Evolutionary conservation across 202 grass and related monocot species (phyloP).

Genomic region (Bolboschoenoplectus hybrid): DNA sequence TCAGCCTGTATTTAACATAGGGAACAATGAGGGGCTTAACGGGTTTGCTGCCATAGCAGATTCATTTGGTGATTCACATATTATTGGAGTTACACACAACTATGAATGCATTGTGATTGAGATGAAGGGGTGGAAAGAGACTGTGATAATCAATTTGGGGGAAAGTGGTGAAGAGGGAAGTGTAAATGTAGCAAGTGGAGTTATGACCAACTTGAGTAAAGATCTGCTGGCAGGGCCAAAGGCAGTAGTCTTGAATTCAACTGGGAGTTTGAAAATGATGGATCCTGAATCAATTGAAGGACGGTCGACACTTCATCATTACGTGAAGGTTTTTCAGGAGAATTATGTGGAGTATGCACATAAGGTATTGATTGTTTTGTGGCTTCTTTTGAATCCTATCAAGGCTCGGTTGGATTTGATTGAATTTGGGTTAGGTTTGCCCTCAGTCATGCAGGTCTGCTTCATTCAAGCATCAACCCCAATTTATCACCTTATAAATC

Average conservation of each 20-base stretch:
- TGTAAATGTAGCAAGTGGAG: conserved; percentile 42
- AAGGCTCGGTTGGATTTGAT: conserved; percentile 17
- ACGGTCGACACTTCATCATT: conserved; percentile 86
- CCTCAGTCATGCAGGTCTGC: not conserved
- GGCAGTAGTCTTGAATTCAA: conserved; percentile 61
- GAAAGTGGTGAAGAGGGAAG: conserved; percentile 56
- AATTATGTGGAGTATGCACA: conserved; percentile 97
- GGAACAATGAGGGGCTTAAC: conserved; percentile 56
- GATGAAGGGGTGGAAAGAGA: conserved; percentile 90
- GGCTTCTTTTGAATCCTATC: not conserved
- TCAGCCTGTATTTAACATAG: conserved; percentile 71
- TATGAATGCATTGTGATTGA: conserved; percentile 87
- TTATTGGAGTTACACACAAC: conserved; percentile 66
- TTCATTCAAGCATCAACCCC: conserved; percentile 1
- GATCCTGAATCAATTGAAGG: conserved; percentile 83
- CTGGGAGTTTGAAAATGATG: conserved; percentile 64
- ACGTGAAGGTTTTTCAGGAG: conserved; percentile 95
- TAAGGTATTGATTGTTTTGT: conserved; percentile 57
- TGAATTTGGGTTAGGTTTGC: conserved; percentile 22
- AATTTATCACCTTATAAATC: conserved; percentile 16
- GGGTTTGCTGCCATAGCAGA: conserved; percentile 79
- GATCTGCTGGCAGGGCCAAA: conserved; percentile 76
- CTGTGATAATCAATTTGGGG: not conserved
- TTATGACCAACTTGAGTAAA: conserved; percentile 47
- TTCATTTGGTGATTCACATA: conserved; percentile 73